Conservation (phyloP, 2,329 filamentous ascomycete genomes). For the Phyllosticta citrichinensis region DNA sequence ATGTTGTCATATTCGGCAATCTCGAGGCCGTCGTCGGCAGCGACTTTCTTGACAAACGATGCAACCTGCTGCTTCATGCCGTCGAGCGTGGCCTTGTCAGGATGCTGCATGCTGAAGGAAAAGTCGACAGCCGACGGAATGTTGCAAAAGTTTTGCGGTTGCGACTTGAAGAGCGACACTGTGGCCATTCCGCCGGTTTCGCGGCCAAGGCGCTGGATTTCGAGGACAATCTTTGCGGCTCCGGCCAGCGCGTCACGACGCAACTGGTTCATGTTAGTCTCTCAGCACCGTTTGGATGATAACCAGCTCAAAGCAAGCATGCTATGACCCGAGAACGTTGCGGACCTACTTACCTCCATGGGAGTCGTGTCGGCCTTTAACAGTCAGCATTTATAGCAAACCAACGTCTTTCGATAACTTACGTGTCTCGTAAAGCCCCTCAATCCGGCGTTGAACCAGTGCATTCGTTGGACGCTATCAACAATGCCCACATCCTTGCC, state of each 20-base stretch:
- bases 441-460: slow-evolving; percentile 3
- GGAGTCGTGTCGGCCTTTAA: not conserved
- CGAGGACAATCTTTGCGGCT: not conserved
- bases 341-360: not conserved
- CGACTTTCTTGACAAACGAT: not conserved
- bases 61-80: not conserved
- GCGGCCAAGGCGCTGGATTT: not conserved
- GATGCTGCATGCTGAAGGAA: slow-evolving; percentile 6
- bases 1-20: not conserved
- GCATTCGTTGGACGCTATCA: slow-evolving; percentile 9
- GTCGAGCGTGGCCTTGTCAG: not conserved
- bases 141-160: slow-evolving; percentile 2
- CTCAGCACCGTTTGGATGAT: not conserved
- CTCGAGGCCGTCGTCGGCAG: not conserved
- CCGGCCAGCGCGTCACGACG: not conserved
- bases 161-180: slow-evolving; percentile 1
- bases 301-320: no score
- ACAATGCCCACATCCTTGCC: slow-evolving; percentile 8
- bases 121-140: not conserved
- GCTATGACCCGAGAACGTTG: no score
- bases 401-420: not conserved
- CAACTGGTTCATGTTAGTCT: not conserved
- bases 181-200: not conserved
- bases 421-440: not conserved
- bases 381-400: not conserved